Evolutionary conservation across 2,329 filamentous ascomycete genomes (phyloP), one percentile per base, ranked within the genome.

Genomic region (Fusarium pseudonygamai): DNA sequence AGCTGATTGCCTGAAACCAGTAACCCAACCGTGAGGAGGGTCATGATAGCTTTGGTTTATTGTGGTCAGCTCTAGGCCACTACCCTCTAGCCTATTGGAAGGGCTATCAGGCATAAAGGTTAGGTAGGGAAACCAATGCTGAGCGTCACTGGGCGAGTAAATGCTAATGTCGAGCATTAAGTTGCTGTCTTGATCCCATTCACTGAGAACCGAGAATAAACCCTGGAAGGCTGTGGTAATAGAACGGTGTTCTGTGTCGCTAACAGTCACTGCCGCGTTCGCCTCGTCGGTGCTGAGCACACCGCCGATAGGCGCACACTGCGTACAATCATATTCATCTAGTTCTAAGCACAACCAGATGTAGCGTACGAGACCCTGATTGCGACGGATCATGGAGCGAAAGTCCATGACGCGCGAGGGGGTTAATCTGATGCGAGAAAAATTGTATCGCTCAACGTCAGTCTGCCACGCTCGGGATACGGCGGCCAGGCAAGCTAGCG

Each of bases 151-250:
- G 16, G 76, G 79, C 39, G 80, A 82, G 73, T 80, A 72, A 58
- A 80, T 64, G 60, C 78, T 81, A 39, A 81, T 80, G 73, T 82
- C 80, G 42, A 82, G 78, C 47, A 76, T 52, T 50, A 82, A 75
- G 56, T 76, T 50, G 62, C 75, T 60, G 24, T 59, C 49, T 60
- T 71, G 75, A 63, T 81, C 73, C 80, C 78, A 82, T 67, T 49
- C 59, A 73, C 77, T 79, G 49, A 82, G 80, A 65, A 64, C 56
- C 39, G 74, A 76, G 67, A 82, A 78, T 34, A 82, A 67, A 70
- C 64, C 61, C 45, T 76, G 45, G 42, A 82, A 57, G 39, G 53
- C 37, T n/a, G 16, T 88, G 87, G 15, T 87, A 89, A 50, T 50
- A 24, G 22, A 16, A 34, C 11, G 34, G 22, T 50, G 22, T 24